Percentiles rank a stretch among this genome's conserved stretches.
Conservation (phyloP, 2,329 filamentous ascomycete species). For the Pseudogymnoascus sp. region DNA sequence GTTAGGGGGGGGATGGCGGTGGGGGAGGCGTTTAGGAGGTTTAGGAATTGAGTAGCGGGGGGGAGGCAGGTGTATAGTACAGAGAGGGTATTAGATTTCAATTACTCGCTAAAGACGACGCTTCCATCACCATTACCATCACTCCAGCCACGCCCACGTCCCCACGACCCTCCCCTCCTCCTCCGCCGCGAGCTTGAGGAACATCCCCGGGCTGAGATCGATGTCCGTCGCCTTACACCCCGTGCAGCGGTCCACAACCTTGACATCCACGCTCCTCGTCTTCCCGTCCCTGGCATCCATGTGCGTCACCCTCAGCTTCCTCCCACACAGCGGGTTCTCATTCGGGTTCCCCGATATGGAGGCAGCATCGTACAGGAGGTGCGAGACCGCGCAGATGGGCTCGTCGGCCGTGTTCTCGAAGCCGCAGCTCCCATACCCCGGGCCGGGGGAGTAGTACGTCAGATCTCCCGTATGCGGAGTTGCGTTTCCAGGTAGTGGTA, state of each 20-base stretch:
- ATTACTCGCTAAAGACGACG: background rate
- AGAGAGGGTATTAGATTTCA: background rate
- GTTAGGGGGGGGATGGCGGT: slow-evolving; percentile 55
- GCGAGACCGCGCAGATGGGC: slow-evolving; percentile 57
- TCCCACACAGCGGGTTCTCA: slow-evolving; percentile 57
- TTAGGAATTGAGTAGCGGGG: background rate
- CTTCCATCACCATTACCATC: background rate
- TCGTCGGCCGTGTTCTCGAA: slow-evolving; percentile 44
- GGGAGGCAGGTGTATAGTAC: background rate
- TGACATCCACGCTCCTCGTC: slow-evolving; percentile 51
- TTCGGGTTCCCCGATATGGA: slow-evolving; percentile 47
- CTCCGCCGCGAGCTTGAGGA: slow-evolving; percentile 37
- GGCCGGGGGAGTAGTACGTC: slow-evolving; percentile 58
- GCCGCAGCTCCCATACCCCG: slow-evolving; percentile 62
- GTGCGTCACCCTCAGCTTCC: slow-evolving; percentile 53
- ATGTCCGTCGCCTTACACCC: slow-evolving; percentile 34
- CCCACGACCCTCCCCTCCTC: slow-evolving; percentile 33
- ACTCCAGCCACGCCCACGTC: slow-evolving; percentile 30
- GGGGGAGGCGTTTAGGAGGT: slow-evolving; percentile 56
- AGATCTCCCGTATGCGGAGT: slow-evolving; percentile 52
- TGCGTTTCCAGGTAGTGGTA: slow-evolving; percentile 43
- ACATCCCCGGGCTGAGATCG: slow-evolving; percentile 34
- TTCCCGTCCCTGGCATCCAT: slow-evolving; percentile 36
- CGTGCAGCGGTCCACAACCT: slow-evolving; percentile 53
- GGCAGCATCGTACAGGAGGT: slow-evolving; percentile 55